A percentile compares a stretch with the other conserved stretches of the same genome.
These are phyloP conservation scores for Fraxinus sp. DNA, from an alignment of 305 asterid genomes.

Conservation along the genomic window DNA sequence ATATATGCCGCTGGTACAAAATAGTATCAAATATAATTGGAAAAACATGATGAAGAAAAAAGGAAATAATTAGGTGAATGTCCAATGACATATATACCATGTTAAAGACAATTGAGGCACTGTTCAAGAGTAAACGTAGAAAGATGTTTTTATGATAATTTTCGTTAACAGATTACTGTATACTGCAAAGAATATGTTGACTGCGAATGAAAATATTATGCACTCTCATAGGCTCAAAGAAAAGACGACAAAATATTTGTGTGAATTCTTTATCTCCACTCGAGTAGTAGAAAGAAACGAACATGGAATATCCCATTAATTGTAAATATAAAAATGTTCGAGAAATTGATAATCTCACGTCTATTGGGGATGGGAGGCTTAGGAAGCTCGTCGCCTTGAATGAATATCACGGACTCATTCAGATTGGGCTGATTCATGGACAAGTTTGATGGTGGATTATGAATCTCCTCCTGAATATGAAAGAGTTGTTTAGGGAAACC, in stretches of 20 bases:
- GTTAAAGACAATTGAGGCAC: background rate
- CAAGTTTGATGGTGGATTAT: constrained; percentile 65
- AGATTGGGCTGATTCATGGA: constrained; percentile 65
- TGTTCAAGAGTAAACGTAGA: constrained; percentile 31
- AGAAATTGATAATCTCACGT: constrained; percentile 49
- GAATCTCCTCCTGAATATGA: constrained; percentile 63
- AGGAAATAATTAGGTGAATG: background rate
- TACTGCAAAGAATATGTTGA: constrained; percentile 32
- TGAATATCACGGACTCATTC: constrained; percentile 54
- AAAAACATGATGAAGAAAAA: constrained; percentile 14
- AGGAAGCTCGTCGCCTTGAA: constrained; percentile 86
- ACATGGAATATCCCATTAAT: background rate
- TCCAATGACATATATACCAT: too few species aligned
- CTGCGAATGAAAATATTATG: constrained; percentile 36
- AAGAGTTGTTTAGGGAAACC: background rate
- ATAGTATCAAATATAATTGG: constrained; percentile 18
- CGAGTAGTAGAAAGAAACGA: background rate
- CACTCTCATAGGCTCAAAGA: background rate
- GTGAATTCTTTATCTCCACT: background rate
- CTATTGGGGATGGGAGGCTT: constrained; percentile 83
- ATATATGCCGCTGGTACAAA: constrained; percentile 20
- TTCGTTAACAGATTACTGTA: constrained; percentile 32
- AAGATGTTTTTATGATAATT: background rate
- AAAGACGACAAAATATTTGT: background rate
- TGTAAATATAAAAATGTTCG: background rate